phyloP scores from a whole-genome alignment of 371 early-diverging fungal species.

The Rozella allomycis region DNA sequence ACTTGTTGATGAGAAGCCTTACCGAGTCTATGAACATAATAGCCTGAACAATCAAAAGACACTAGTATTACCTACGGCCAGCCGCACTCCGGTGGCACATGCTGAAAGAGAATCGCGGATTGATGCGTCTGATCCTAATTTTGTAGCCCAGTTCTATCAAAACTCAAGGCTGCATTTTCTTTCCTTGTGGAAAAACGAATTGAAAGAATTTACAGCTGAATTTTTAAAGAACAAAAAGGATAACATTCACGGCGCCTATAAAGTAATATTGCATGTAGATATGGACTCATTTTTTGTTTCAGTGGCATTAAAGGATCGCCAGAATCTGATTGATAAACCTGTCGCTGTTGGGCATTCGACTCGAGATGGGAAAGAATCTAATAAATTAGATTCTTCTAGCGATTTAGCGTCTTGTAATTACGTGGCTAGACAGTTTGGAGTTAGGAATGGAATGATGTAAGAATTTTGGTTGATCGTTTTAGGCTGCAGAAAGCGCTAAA shows the following conservation, averaged over 20 bases:
- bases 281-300: constrained; percentile 86
- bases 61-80: constrained; percentile 4
- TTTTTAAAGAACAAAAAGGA: constrained; percentile 13
- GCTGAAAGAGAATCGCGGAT: constrained; percentile 18
- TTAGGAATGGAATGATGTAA: constrained; percentile 48
- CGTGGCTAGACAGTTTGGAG: constrained; percentile 40
- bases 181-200: constrained; percentile 55
- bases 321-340: constrained; percentile 34
- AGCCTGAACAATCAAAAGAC: constrained; percentile 4
- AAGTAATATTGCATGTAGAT: constrained; percentile 53
- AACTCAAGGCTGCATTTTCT: constrained; percentile 59
- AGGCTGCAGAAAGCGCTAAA: constrained; percentile 33
- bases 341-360: constrained; percentile 22
- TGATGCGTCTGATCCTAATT: constrained; percentile 28
- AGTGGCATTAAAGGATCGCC: constrained; percentile 42
- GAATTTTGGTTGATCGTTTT: too few species aligned
- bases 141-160: constrained; percentile 48
- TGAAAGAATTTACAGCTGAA: constrained; percentile 17
- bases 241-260: not conserved
- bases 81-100: constrained; percentile 8
- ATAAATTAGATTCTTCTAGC: constrained; percentile 10
- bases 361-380: constrained; percentile 8
- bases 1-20: constrained; percentile 40
- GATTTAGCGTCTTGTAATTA: constrained; percentile 55
- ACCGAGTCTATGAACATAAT: constrained; percentile 15